These are phyloP conservation scores for Kwoniella dejecticola DNA, from an alignment of 768 basidiomycete genomes.

Conservation along the genomic window DNA sequence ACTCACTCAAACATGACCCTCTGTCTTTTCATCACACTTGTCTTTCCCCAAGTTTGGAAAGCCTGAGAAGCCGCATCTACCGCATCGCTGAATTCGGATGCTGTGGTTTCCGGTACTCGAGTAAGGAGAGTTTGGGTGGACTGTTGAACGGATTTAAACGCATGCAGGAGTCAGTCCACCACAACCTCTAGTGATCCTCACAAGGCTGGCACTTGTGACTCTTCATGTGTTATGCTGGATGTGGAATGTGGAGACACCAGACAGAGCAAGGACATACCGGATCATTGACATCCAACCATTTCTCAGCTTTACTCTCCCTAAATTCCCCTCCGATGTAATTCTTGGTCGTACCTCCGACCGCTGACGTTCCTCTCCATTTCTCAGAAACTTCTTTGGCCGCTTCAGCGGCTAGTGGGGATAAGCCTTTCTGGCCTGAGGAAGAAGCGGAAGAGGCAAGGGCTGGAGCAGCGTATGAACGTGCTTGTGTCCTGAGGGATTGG, in stretches of 20 bases:
- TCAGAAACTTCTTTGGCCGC: constrained; percentile 44
- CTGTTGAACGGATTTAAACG: constrained; percentile 56
- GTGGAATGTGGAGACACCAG: not conserved
- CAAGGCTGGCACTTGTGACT: too few species aligned
- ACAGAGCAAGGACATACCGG: constrained; percentile 64
- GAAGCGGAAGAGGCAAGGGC: constrained; percentile 19
- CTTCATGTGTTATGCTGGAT: too few species aligned
- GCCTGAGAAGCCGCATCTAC: constrained; percentile 80
- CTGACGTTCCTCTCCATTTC: constrained; percentile 80
- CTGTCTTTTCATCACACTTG: constrained; percentile 82
- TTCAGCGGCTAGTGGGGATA: constrained; percentile 27
- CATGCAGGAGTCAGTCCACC: not conserved
- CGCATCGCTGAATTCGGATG: constrained; percentile 76
- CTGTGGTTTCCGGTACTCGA: constrained; percentile 84
- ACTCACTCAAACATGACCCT: constrained; percentile 83
- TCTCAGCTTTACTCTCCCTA: constrained; percentile 71
- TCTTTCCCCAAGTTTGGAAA: constrained; percentile 83
- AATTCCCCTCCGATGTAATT: constrained; percentile 92
- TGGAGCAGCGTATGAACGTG: constrained; percentile 18
- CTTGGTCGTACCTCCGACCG: constrained; percentile 82
- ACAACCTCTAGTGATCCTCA: too few species aligned
- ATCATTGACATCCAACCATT: constrained; percentile 86
- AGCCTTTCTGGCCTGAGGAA: constrained; percentile 2
- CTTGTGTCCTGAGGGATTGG: not conserved
- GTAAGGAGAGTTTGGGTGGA: constrained; percentile 88